A percentile compares a stretch with the other conserved stretches of the same genome.
Conservation (phyloP, 306 rosid genomes). For the Oxytropis ochrocephala region DNA sequence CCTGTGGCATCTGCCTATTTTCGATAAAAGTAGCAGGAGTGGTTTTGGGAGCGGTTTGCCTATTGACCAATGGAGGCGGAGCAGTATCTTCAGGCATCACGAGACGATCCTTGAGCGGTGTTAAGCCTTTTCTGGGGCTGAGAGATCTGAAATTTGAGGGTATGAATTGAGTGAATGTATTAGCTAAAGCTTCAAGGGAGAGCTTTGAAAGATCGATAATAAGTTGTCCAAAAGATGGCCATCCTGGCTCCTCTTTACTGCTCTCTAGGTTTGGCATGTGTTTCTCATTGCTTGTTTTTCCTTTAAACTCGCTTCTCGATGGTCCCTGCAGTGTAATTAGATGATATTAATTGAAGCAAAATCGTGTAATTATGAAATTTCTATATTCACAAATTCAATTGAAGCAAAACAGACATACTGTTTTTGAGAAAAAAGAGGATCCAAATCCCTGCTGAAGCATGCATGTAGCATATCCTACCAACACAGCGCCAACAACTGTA, state of each 20-base stretch:
- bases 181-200: conserved; percentile 46
- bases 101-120: conserved; percentile 71
- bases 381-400: not conserved
- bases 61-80: conserved; percentile 35
- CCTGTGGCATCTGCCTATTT: conserved; percentile 44
- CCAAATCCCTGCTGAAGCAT: conserved; percentile 87
- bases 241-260: conserved; percentile 80
- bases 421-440: conserved; percentile 48
- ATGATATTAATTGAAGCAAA: too few relatives aligned
- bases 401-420: conserved; percentile 34
- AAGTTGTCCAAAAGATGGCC: conserved; percentile 90
- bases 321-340: conserved; percentile 33
- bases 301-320: conserved; percentile 42
- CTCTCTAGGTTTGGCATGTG: conserved; percentile 34
- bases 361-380: conserved; percentile 5
- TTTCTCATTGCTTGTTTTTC: conserved; percentile 39
- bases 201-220: conserved; percentile 65
- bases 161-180: conserved; percentile 38
- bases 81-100: conserved; percentile 71
- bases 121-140: conserved; percentile 40
- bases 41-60: conserved; percentile 31
- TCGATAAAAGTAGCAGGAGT: conserved; percentile 36
- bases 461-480: conserved; percentile 83
- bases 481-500: conserved; percentile 75
- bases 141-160: conserved; percentile 48